phyloP scores from a whole-genome alignment of 2,329 filamentous ascomycete species.

The Clathrospora elynae region DNA sequence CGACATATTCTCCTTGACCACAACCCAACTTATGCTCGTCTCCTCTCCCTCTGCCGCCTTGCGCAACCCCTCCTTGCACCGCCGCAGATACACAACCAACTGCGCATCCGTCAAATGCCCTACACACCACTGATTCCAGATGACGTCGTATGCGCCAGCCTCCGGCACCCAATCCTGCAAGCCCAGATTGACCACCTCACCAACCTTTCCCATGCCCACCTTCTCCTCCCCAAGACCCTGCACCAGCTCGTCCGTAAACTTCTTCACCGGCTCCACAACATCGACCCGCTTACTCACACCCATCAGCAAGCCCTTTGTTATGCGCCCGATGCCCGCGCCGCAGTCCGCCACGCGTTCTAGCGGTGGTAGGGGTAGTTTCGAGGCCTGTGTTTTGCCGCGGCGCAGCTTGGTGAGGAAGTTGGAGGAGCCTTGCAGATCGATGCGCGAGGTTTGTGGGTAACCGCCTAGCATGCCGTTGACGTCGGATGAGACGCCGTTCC shows the following conservation, averaged over 20 bases:
- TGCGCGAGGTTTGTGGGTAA: conserved; percentile 68
- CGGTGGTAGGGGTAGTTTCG: conserved; percentile 32
- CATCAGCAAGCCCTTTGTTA: conserved; percentile 78
- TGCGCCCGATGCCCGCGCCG: conserved; percentile 76
- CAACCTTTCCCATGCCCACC: conserved; percentile 55
- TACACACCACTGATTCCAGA: conserved; percentile 92
- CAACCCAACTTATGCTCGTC: conserved; percentile 59
- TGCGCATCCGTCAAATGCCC: conserved; percentile 79
- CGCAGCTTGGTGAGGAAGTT: conserved; percentile 71
- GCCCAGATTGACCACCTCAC: conserved; percentile 72
- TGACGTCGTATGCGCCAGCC: conserved; percentile 68
- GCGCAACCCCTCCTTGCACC: conserved; percentile 60
- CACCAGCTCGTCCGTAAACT: conserved; percentile 71
- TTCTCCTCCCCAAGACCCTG: conserved; percentile 27
- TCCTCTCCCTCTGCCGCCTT: conserved; percentile 39
- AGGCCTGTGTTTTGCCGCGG: conserved; percentile 31
- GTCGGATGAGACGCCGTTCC: conserved; percentile 58
- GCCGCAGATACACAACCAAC: conserved; percentile 68
- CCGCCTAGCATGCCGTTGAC: conserved; percentile 81
- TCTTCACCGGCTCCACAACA: conserved; percentile 80
- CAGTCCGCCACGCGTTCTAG: conserved; percentile 60
- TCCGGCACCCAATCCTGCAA: conserved; percentile 71
- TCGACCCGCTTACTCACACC: conserved; percentile 74
- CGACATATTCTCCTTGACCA: conserved; percentile 81
- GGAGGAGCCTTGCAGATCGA: conserved; percentile 72